Evolutionary conservation across 306 rosid species (phyloP), one percentile per base, ranked within the genome.

Genomic region (Castanospermum australe): DNA sequence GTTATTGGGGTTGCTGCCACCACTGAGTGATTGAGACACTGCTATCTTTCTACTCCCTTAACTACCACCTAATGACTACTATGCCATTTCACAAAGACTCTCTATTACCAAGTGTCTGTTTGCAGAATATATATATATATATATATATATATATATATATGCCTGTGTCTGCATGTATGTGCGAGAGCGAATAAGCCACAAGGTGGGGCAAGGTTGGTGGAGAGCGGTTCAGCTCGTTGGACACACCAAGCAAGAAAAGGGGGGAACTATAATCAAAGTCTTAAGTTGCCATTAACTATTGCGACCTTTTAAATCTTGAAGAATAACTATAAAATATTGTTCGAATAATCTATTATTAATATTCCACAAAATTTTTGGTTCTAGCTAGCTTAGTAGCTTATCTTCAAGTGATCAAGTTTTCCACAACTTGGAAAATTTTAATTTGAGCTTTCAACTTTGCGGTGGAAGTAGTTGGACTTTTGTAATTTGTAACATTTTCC

Each of bases 181-280:
- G 73, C 11, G 5, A 44, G 22, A 51, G 36, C 56, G 55, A 30
- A 41, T 20, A 18, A 55, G 56, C 77, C 59, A 30, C 61, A 38
- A 50, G 39, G 90, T 86, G 80, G 86, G 92, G 76, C 84, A 60
- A 75, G 93, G 92, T 89, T 86, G 97, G 96, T 92, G 81, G 35
- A 55, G 81, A 79, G 84, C 89, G 62, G 88, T 88, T 92, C 86
- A 79, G 85, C 93, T 81, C 92, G 90, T 86, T 83, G 82, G 33
- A 79, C 90, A 66, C 87, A 79, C 78, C 68, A 73, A 21, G 77
- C 45, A 68, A 70, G 80, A 80, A 85, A 87, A 69, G 15, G 24
- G 15, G 24, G 2, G 47, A 41, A 35, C 38, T 15, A 50, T 51
- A 20, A 80, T 57, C 24, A n/a, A 84, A 81, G 85, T 84, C 82